Evolutionary conservation across 2,329 filamentous ascomycete species (phyloP), one percentile per base, ranked within the genome.

Genomic region (Eutypella sp.): DNA sequence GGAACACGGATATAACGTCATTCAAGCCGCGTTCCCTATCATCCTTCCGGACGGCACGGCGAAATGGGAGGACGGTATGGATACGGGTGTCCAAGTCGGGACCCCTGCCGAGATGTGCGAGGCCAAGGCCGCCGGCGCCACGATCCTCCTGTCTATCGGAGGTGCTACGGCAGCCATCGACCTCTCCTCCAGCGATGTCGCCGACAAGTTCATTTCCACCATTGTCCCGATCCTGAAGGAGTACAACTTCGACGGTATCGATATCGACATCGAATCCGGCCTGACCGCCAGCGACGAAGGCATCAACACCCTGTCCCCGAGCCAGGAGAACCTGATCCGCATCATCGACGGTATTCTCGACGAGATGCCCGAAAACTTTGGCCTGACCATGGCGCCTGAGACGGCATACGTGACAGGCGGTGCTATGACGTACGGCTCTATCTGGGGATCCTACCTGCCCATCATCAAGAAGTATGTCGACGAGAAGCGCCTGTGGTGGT

Each of bases 351-450:
- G 63, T 42, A 42, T 66, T n/a, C 63, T 66, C 16, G 62, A 54
- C 5, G 46, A 73, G 51, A 74, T 79, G 41, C 81, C 82, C 62
- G 77, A 72, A 44, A 85, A 64, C 22, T 75, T 73, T 10, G 81
- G 82, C 18, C 73, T 82, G 38, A 82, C 75, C 31, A 79, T 68
- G 56, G 65, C 65, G 4, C 63, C 62, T 5, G 65, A 66, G 47
- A 69, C 61, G 11, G 63, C 64, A 3, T 66, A 66, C 44, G 64
- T 66, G 2, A 66, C 62, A 0, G 64, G 64, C 7, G 64, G 59
- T 19, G 54, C 54, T 36, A 49, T 66, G 5, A 49, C 43, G 1
- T 66, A 61, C 47, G 62, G 62, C 20, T 61, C 59, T 43, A 65
- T 65, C 51, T 66, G 63, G 63, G 63, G 63, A 38, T 52, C 63